Conservation (phyloP, 2,329 filamentous ascomycete genomes). For the Tolypocladium amazonense region DNA sequence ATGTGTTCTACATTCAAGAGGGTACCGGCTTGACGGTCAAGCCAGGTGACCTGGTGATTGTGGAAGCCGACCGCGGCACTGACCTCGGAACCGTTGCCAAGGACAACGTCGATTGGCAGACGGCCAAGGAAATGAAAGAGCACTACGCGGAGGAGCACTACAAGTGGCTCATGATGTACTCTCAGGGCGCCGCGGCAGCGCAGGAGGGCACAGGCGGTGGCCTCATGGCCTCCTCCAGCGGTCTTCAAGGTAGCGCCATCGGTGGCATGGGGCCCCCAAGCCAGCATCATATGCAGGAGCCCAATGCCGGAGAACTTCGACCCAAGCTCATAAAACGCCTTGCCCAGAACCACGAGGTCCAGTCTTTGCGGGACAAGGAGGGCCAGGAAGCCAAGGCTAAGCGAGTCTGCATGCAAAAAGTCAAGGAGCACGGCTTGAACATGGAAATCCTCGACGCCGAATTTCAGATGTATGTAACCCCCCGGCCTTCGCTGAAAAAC, state of each 20-base stretch:
- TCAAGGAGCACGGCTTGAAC: conserved; percentile 83
- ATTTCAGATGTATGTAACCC: conserved; percentile 77
- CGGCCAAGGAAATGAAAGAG: conserved; percentile 81
- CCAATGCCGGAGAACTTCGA: conserved; percentile 66
- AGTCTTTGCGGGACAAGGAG: conserved; percentile 86
- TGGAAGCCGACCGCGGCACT: conserved; percentile 91
- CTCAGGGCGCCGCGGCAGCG: conserved; percentile 58
- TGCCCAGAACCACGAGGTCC: conserved; percentile 83
- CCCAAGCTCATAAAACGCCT: conserved; percentile 95
- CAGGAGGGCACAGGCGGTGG: conserved; percentile 52
- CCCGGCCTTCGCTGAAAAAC: not conserved
- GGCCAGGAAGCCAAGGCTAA: conserved; percentile 97
- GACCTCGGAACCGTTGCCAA: conserved; percentile 89
- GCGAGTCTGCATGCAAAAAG: conserved; percentile 91
- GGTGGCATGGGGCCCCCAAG: conserved; percentile 69
- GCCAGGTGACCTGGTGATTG: conserved; percentile 88
- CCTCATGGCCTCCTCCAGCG: conserved; percentile 51
- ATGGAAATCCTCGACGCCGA: conserved; percentile 99
- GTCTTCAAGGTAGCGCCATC: conserved; percentile 58
- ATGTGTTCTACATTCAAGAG: conserved; percentile 95
- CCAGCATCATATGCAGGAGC: conserved; percentile 63
- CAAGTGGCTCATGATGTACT: conserved; percentile 99
- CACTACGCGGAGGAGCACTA: conserved; percentile 93
- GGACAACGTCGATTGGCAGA: conserved; percentile 78
- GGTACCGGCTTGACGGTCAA: conserved; percentile 87